Percentiles rank a stretch among this genome's conserved stretches.
Evolutionary conservation across 352 stramenopile genomes (phyloP).

Genomic region (Phytophthora foliorum): DNA sequence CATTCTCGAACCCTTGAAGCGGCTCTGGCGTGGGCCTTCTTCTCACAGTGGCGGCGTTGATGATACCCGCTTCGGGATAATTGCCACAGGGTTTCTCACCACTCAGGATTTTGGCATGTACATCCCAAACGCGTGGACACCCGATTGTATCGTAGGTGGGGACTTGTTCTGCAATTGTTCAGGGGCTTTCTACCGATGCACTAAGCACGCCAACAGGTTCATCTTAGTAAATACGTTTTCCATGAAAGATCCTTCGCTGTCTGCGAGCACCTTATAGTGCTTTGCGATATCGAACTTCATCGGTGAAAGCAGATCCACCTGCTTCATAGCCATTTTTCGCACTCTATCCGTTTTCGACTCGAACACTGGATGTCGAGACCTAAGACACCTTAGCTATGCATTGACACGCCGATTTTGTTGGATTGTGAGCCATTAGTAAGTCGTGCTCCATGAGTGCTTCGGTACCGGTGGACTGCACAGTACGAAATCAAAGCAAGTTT

Average conservation of each 20-base stretch:
- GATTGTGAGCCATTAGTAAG: no score
- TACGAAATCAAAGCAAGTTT: neutral
- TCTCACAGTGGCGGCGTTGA: neutral
- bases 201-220: neutral
- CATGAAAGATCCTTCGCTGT: no score
- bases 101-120: neutral
- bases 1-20: neutral
- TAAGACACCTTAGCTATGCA: no score
- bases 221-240: neutral
- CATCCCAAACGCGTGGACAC: neutral
- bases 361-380: no score
- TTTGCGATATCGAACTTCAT: no score
- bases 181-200: neutral
- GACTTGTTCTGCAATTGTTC: neutral
- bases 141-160: no score
- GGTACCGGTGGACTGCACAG: neutral
- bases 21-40: neutral
- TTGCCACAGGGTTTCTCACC: neutral
- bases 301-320: no score
- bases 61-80: neutral
- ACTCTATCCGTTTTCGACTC: no score
- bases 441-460: no score
- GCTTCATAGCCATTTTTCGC: no score
- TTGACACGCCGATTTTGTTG: no score
- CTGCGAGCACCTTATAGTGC: no score